A percentile compares a stretch with the other conserved stretches of the same genome.
Conservation (phyloP, 2,329 filamentous ascomycete species). For the Scolecobasidium constrictum region DNA sequence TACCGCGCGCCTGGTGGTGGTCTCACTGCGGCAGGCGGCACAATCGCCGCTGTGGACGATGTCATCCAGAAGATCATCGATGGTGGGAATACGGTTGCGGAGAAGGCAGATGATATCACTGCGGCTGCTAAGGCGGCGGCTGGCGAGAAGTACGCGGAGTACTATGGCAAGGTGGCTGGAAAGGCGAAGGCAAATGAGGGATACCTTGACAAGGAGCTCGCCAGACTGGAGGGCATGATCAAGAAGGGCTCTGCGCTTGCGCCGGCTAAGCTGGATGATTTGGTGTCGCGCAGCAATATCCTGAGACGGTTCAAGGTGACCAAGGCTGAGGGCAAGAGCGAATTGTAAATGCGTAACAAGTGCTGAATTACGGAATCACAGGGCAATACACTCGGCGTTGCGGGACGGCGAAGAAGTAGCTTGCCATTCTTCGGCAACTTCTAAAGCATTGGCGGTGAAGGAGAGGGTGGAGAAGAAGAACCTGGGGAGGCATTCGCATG, state of each 20-base stretch:
- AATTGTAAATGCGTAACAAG: no score
- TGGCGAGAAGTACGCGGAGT: slow-evolving; percentile 68
- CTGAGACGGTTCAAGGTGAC: slow-evolving; percentile 62
- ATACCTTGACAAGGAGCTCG: slow-evolving; percentile 77
- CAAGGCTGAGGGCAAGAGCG: slow-evolving; percentile 54
- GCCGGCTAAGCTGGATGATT: slow-evolving; percentile 77
- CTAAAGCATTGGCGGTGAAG: no score
- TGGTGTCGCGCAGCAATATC: slow-evolving; percentile 80
- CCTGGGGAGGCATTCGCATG: no score
- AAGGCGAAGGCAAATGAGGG: slow-evolving; percentile 70
- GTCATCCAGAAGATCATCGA: slow-evolving; percentile 60
- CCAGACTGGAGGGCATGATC: slow-evolving; percentile 67
- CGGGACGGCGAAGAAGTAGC: no score
- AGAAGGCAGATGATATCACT: slow-evolving; percentile 60
- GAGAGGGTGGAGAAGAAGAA: no score
- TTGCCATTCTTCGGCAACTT: no score
- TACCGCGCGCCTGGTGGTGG: slow-evolving; percentile 73
- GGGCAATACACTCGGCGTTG: no score
- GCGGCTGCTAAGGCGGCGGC: slow-evolving; percentile 49
- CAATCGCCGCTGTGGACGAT: slow-evolving; percentile 65
- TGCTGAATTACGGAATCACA: no score
- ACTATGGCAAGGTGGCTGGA: slow-evolving; percentile 85
- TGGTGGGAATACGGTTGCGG: slow-evolving; percentile 49
- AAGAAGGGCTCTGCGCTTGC: slow-evolving; percentile 81
- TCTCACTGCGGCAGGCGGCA: slow-evolving; percentile 69